These are phyloP conservation scores for Globisporangium recalcitrans DNA, from an alignment of 352 stramenopile genomes.

Conservation along the genomic window DNA sequence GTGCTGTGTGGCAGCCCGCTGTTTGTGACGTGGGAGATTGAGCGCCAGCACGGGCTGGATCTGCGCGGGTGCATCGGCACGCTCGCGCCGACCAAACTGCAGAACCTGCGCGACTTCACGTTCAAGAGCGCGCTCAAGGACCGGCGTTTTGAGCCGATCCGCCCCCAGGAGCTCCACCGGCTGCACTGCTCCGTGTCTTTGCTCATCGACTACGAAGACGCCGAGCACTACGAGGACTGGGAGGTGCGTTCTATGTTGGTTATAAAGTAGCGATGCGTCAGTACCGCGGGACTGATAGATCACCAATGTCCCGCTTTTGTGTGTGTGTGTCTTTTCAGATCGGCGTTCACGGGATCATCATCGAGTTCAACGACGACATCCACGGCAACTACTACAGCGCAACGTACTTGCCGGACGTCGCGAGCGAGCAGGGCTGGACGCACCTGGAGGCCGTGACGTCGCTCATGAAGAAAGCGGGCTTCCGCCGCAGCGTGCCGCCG, in stretches of 20 bases:
- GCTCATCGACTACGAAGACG: constrained; percentile 77
- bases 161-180: constrained; percentile 51
- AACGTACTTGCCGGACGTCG: constrained; percentile 77
- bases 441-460: constrained; percentile 70
- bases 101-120: constrained; percentile 72
- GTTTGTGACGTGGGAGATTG: constrained; percentile 85
- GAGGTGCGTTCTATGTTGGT: constrained; percentile 29
- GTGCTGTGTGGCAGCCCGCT: constrained; percentile 36
- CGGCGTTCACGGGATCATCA: constrained; percentile 74
- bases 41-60: constrained; percentile 35
- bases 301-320: no score
- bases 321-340: constrained; percentile 31
- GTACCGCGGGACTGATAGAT: background rate
- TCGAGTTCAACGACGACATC: constrained; percentile 66
- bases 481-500: constrained; percentile 46
- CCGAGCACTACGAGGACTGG: constrained; percentile 75
- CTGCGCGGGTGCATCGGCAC: constrained; percentile 80
- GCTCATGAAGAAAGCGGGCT: constrained; percentile 77
- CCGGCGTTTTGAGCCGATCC: constrained; percentile 70
- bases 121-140: constrained; percentile 82
- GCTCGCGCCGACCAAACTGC: constrained; percentile 52
- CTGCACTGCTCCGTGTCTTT: constrained; percentile 78
- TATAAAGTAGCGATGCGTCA: background rate
- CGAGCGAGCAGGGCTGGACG: constrained; percentile 66
- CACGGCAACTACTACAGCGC: constrained; percentile 50